phyloP scores from a whole-genome alignment of 2,329 filamentous ascomycete genomes.

The Aspergillus quadrilineatus region DNA sequence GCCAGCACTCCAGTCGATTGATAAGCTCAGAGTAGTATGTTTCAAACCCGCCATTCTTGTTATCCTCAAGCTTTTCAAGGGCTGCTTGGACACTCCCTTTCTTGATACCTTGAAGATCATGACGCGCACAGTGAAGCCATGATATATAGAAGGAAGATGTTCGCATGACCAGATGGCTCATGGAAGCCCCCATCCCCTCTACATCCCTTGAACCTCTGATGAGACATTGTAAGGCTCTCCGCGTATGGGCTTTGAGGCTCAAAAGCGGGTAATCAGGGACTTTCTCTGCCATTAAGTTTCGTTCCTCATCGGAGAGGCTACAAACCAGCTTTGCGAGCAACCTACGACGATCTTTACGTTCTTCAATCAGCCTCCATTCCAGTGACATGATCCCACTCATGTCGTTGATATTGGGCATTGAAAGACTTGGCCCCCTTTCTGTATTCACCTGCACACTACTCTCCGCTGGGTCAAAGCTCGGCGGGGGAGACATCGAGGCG shows the following conservation, averaged over 20 bases:
- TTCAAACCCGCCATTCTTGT: constrained; percentile 22
- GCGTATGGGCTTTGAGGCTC: constrained; percentile 15
- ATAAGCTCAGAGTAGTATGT: constrained; percentile 33
- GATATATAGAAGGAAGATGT: constrained; percentile 32
- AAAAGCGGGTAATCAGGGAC: constrained; percentile 16
- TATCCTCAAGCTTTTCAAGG: constrained; percentile 22
- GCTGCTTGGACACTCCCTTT: constrained; percentile 25
- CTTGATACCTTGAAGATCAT: constrained; percentile 21
- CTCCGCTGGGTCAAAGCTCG: constrained; percentile 13
- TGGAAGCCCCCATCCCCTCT: constrained; percentile 2
- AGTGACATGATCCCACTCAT: constrained; percentile 31
- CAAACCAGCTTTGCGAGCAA: constrained; percentile 34
- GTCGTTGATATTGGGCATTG: constrained; percentile 24
- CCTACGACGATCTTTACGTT: constrained; percentile 37
- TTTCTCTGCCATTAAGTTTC: constrained; percentile 12
- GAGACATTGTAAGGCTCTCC: constrained; percentile 20
- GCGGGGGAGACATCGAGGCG: constrained; percentile 21
- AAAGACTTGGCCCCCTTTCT: not conserved
- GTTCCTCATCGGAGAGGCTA: constrained; percentile 22
- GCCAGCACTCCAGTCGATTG: constrained; percentile 21
- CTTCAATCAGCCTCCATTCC: constrained; percentile 37
- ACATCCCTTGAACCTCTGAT: constrained; percentile 7
- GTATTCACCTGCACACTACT: not conserved
- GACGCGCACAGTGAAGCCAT: constrained; percentile 30
- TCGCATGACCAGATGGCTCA: constrained; percentile 24